Evolutionary conservation across 768 basidiomycete species (phyloP).

Genomic region (Trametes maxima): DNA sequence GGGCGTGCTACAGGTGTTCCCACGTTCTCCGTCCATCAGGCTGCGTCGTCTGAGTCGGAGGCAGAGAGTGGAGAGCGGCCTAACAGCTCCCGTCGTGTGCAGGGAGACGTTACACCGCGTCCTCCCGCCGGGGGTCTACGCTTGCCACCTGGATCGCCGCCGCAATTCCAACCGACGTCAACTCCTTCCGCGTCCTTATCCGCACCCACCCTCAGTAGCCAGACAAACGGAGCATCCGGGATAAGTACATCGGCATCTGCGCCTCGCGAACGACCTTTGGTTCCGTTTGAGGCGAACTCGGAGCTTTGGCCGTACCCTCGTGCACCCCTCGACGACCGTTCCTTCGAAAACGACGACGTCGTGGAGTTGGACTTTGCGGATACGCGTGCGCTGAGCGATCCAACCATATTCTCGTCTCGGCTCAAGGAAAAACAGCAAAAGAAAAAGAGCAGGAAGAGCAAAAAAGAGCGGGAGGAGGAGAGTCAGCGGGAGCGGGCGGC

Average conservation of each 20-base stretch:
- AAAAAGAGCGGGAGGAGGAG: slow-evolving; percentile 36
- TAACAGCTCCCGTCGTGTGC: slow-evolving; percentile 22
- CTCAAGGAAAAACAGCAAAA: slow-evolving; percentile 28
- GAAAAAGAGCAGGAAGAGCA: slow-evolving; percentile 36
- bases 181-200: neutral
- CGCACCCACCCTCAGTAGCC: slow-evolving; percentile 10
- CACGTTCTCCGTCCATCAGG: slow-evolving; percentile 19
- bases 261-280: slow-evolving; percentile 37
- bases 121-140: slow-evolving; percentile 38
- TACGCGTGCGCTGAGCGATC: slow-evolving; percentile 71
- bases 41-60: slow-evolving; percentile 13
- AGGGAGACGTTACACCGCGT: slow-evolving; percentile 64
- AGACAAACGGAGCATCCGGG: neutral
- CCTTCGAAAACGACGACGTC: slow-evolving; percentile 52
- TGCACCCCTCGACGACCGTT: slow-evolving; percentile 42
- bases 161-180: neutral
- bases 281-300: slow-evolving; percentile 66
- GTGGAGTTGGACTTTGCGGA: slow-evolving; percentile 78
- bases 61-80: neutral
- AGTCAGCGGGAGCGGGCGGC: slow-evolving; percentile 43
- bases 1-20: slow-evolving; percentile 13
- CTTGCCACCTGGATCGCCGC: slow-evolving; percentile 16
- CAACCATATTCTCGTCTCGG: slow-evolving; percentile 49
- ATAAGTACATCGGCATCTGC: neutral
- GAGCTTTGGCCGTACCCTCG: slow-evolving; percentile 75